Base-by-base conservation (phyloP, 106 monocot species). In the Triglochin maritima region DNA sequence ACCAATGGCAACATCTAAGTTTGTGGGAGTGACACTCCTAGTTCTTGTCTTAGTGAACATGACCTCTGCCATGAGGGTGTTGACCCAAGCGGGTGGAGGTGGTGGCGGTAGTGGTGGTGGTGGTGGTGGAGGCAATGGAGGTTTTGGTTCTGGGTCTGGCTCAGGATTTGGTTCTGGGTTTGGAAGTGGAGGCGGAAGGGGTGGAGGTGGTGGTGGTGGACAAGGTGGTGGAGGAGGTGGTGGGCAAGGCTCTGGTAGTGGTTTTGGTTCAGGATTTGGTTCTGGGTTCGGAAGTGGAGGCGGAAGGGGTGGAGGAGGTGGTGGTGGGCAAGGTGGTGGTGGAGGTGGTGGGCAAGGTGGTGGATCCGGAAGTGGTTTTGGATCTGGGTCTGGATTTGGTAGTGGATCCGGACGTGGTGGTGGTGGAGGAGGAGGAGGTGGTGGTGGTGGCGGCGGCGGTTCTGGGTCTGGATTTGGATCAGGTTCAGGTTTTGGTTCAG, bases 391-490 rank as follows among this genome's bases (percentile, higher is more conserved):
- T 14, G 59, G 59, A 8, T 59, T 59, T n/a, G 59, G 59, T 6
- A 11, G 12, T 11, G 59, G 59, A 29, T 29, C 29, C 29, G 29
- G 29, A 29, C 51, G 6, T 52, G 1, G 51, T 59, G 59, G 59
- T 14, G 59, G 59, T 6, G 12, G 12, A 11, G 59, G 59, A 11
- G 59, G 59, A 11, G 12, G 59, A 17, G 15, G 15, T 0, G 59
- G 59, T 2, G 17, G 59, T 17, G 59, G 59, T 59, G 59, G 59
- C 15, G 59, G 59, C 5, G 59, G 59, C 2, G 59, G 59, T 0
- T 13, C 1, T 59, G 59, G 59, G 59, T 59, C 59, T 59, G 59
- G 59, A n/a, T 59, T 17, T 59, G 59, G 59, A 7, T 59, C n/a
- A 0, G 59, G 59, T 8, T 15, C 15, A 1, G 59, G 59, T 6